phyloP scores from a whole-genome alignment of 805 yeast species.

The Isabelozyma gotoi region DNA sequence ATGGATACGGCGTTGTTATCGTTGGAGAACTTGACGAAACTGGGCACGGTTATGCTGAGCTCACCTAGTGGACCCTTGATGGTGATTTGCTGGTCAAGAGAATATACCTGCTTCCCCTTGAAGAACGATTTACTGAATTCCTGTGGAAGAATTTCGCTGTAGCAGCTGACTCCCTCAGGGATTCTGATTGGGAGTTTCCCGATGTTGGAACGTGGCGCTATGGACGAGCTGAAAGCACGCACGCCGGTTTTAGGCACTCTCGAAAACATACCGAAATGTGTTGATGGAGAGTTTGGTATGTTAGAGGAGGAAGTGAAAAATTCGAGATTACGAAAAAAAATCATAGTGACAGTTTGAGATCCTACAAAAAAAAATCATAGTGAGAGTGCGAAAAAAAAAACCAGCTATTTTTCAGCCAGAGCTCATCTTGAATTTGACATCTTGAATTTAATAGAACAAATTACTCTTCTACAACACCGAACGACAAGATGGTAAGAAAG shows the following conservation, averaged over 20 bases:
- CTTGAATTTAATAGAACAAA: too few relatives aligned
- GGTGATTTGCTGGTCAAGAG: slow-evolving; percentile 56
- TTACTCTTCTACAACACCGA: too few relatives aligned
- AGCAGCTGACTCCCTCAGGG: slow-evolving; percentile 57
- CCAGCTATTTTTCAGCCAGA: too few relatives aligned
- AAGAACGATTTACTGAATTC: slow-evolving; percentile 59
- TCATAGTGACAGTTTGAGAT: too few relatives aligned
- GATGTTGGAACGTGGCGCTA: slow-evolving; percentile 53
- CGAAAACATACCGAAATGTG: slow-evolving; percentile 1
- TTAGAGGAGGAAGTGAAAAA: too few relatives aligned
- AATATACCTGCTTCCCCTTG: slow-evolving; percentile 62
- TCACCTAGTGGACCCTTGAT: slow-evolving; percentile 79
- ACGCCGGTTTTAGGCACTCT: slow-evolving; percentile 3
- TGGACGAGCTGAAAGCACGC: slow-evolving; percentile 15
- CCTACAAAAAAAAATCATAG: too few relatives aligned
- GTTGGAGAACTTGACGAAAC: slow-evolving; percentile 54
- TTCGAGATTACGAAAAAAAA: too few relatives aligned
- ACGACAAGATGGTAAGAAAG: slow-evolving; percentile 89
- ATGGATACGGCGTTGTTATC: slow-evolving; percentile 48
- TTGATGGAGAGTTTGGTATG: neutral
- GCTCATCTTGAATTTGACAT: too few relatives aligned
- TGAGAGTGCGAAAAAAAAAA: too few relatives aligned
- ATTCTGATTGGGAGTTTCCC: slow-evolving; percentile 78
- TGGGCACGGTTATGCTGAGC: slow-evolving; percentile 65
- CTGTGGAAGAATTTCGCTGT: slow-evolving; percentile 46